Conservation (phyloP, 2,329 filamentous ascomycete genomes). For the Chlorencoelia australis region DNA sequence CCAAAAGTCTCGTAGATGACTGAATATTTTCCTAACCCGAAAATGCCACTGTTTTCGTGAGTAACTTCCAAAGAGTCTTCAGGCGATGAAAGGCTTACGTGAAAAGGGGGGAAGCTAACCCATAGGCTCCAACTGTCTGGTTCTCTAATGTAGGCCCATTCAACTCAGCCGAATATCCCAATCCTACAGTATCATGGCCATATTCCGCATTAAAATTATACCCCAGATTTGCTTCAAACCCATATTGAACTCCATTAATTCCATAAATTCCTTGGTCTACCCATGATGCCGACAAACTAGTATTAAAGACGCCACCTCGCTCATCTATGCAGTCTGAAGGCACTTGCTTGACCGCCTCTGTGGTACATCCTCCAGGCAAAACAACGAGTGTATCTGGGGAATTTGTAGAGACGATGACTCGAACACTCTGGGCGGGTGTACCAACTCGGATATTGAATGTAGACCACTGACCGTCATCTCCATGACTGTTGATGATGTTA, state of each 20-base stretch:
- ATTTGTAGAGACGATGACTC: conserved; percentile 30
- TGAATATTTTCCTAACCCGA: conserved; percentile 30
- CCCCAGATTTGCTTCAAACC: conserved; percentile 17
- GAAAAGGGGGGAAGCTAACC: conserved; percentile 28
- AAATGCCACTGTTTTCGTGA: conserved; percentile 29
- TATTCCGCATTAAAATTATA: conserved; percentile 11
- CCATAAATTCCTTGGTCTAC: conserved; percentile 25
- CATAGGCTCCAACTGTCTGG: conserved; percentile 19
- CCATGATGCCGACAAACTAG: conserved; percentile 28
- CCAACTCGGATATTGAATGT: conserved; percentile 51
- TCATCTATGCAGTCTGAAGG: conserved; percentile 28
- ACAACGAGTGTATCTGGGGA: conserved; percentile 29
- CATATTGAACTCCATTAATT: conserved; percentile 28
- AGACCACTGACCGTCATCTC: conserved; percentile 58
- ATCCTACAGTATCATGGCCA: conserved; percentile 12
- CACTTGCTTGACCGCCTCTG: conserved; percentile 24
- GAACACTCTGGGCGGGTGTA: conserved; percentile 34
- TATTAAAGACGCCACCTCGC: conserved; percentile 28
- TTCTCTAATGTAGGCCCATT: conserved; percentile 17
- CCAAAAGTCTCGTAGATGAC: conserved; percentile 28
- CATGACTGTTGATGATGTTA: conserved; percentile 26
- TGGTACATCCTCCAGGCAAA: conserved; percentile 25
- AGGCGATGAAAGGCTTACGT: conserved; percentile 23
- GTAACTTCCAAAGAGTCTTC: no score
- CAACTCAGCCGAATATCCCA: conserved; percentile 15